Conservation (phyloP, 441 rosid genomes). For the Kokia cookei region DNA sequence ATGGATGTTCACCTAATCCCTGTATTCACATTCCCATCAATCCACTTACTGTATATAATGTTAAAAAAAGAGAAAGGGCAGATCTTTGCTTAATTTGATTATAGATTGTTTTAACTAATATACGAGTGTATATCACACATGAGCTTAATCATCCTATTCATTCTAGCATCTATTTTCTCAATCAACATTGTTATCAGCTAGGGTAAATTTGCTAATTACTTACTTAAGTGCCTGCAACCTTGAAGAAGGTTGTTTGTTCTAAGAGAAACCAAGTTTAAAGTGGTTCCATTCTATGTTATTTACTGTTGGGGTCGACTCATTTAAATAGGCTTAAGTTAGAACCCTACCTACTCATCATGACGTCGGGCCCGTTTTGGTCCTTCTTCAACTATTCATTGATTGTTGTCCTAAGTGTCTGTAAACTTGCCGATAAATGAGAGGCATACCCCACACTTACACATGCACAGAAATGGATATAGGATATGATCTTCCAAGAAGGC, state of each 20-base stretch:
- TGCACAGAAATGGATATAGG: too few species aligned
- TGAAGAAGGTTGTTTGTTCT: background rate
- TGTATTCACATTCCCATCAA: constrained; percentile 2
- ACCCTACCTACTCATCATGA: too few species aligned
- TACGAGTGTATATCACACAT: background rate
- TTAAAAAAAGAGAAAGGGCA: constrained; percentile 1
- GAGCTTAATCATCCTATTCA: too few species aligned
- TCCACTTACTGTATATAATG: constrained; percentile 3
- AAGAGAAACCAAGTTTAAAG: background rate
- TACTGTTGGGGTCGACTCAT: too few species aligned
- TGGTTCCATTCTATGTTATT: background rate
- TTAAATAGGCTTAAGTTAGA: too few species aligned
- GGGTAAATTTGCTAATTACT: background rate
- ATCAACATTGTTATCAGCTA: background rate
- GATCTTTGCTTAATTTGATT: constrained; percentile 7
- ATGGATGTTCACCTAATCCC: constrained; percentile 14
- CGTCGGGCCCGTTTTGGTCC: too few species aligned
- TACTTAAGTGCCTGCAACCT: background rate
- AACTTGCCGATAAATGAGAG: too few species aligned
- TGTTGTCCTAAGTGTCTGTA: too few species aligned
- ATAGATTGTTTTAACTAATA: background rate
- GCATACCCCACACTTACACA: too few species aligned
- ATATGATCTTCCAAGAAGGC: too few species aligned
- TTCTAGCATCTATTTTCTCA: background rate
- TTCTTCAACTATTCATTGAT: too few species aligned